Evolutionary conservation across 371 early-diverging fungal species (phyloP), one percentile per base, ranked within the genome.

Genomic region (Gilbertella persicaria): DNA sequence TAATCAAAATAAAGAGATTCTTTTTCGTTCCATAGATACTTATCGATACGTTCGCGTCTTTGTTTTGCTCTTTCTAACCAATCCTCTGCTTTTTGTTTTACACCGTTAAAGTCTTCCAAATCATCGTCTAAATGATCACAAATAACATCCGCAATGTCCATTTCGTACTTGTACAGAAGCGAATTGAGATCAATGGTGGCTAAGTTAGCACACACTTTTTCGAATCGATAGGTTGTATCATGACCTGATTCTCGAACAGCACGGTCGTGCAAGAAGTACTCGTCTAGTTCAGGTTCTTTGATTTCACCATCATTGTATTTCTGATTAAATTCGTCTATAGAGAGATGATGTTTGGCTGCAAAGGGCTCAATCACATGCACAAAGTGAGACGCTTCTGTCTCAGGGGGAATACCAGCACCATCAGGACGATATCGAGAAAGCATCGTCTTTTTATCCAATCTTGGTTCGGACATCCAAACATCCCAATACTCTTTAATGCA

Each of bases 211-310:
- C 94, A 93, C 24, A 85, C 75, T 24, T 82, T 82, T 55, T 96
- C 96, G 21, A 93, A 82, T 2, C 95, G 78, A 65, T 96, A 95
- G 5, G 95, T 89, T 0, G 95, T 95, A 62, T 96, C 95, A 71
- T 96, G 95, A 5, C 95, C 96, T 20, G 91, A 91, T 73, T 95
- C 95, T 28, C 96, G 85, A 3, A 94, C 95, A 0, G 95, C 95
- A 4, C 96, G 85, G 58, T 96, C 96, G 63, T 96, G 95, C 35
- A 91, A 75, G 66, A 96, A 95, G 68, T 94, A 96, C 33, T 66
- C 81, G 70, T 96, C 95, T 50, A 96, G 68, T 50, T 85, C 85
- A 2, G 92, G 92, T 48, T 89, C 91, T 10, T 59, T 28, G 21
- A 92, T 72, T 43, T 76, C 58, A 5, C 75, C 80, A 13, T 49